Evolutionary conservation across 2,329 filamentous ascomycete genomes (phyloP).

Genomic region (Achaetomium macrosporum): DNA sequence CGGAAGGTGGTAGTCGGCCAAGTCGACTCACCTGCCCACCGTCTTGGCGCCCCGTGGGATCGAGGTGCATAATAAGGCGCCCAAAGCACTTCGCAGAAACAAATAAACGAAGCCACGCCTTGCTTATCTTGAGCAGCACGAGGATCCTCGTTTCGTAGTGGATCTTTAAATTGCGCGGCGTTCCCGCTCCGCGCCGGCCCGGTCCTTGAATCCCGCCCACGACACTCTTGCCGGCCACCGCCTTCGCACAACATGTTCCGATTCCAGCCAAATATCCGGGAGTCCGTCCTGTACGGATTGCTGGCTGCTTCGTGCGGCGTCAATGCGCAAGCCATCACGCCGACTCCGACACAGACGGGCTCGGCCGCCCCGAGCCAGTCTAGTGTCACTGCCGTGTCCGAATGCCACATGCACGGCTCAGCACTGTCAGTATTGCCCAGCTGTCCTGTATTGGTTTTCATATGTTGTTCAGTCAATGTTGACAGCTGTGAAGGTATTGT

Average conservation of each 20-base stretch:
- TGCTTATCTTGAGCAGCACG: background rate
- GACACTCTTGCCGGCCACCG: background rate
- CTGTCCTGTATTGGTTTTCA: background rate
- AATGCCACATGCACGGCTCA: slow-evolving; percentile 41
- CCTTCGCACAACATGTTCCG: slow-evolving; percentile 10
- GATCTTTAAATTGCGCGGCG: background rate
- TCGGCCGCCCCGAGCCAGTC: background rate
- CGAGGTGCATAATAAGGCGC: background rate
- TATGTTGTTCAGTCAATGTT: background rate
- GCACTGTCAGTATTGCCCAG: slow-evolving; percentile 32
- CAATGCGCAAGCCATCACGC: slow-evolving; percentile 5
- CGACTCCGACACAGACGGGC: slow-evolving; percentile 9
- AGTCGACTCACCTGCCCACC: too few relatives aligned
- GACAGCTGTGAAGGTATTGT: slow-evolving; percentile 34
- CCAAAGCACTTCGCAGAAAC: too few relatives aligned
- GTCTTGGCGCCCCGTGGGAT: background rate
- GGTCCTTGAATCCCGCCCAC: background rate
- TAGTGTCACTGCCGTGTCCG: slow-evolving; percentile 42
- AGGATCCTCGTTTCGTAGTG: background rate
- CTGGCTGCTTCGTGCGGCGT: slow-evolving; percentile 6
- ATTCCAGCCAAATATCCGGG: background rate
- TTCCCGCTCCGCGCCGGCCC: background rate
- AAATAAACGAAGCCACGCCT: background rate
- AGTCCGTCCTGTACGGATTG: slow-evolving; percentile 12
- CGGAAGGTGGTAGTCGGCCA: too few relatives aligned